These are phyloP conservation scores for Trichoderma simmonsii DNA, from an alignment of 2,329 filamentous ascomycete species.

Conservation along the genomic window DNA sequence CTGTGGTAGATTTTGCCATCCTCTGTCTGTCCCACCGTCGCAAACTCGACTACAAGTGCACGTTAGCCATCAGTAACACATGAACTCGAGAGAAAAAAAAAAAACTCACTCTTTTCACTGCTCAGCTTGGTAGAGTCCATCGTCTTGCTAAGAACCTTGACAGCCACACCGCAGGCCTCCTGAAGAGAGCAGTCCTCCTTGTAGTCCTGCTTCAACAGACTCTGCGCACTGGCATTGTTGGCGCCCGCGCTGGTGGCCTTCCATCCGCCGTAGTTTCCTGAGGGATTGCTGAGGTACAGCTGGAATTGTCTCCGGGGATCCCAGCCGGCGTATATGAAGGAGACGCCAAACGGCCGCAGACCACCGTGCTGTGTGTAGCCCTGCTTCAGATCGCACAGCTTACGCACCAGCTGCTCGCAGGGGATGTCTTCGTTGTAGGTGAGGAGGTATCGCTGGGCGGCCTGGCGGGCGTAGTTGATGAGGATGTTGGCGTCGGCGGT, in stretches of 20 bases:
- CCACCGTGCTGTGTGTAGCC: slow-evolving; percentile 99
- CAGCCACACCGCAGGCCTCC: slow-evolving; percentile 94
- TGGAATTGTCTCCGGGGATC: slow-evolving; percentile 96
- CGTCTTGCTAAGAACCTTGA: slow-evolving; percentile 99
- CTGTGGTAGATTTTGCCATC: slow-evolving; percentile 97
- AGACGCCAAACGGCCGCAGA: slow-evolving; percentile 95
- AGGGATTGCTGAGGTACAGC: slow-evolving; percentile 98
- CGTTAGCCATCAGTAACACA: neutral
- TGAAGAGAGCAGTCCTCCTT: slow-evolving; percentile 96
- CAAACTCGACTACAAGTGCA: slow-evolving; percentile 76
- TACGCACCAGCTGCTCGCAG: slow-evolving; percentile 95
- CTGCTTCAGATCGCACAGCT: slow-evolving; percentile 96
- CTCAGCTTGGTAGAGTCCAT: slow-evolving; percentile 99
- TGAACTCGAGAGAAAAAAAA: neutral
- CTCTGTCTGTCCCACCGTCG: slow-evolving; percentile 92
- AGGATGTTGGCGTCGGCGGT: slow-evolving; percentile 99
- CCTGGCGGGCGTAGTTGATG: slow-evolving; percentile 98
- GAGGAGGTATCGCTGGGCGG: slow-evolving; percentile 93
- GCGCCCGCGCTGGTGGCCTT: slow-evolving; percentile 97
- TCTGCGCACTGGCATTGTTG: slow-evolving; percentile 97
- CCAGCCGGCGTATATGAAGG: slow-evolving; percentile 99
- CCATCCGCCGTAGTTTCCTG: slow-evolving; percentile 98
- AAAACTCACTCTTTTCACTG: slow-evolving; percentile 89
- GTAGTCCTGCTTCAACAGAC: slow-evolving; percentile 97
- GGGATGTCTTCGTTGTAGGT: slow-evolving; percentile 99